A percentile compares a stretch with the other conserved stretches of the same genome.
Evolutionary conservation across 768 basidiomycete genomes (phyloP).

Genomic region (Phylloporus rhodoxanthus): DNA sequence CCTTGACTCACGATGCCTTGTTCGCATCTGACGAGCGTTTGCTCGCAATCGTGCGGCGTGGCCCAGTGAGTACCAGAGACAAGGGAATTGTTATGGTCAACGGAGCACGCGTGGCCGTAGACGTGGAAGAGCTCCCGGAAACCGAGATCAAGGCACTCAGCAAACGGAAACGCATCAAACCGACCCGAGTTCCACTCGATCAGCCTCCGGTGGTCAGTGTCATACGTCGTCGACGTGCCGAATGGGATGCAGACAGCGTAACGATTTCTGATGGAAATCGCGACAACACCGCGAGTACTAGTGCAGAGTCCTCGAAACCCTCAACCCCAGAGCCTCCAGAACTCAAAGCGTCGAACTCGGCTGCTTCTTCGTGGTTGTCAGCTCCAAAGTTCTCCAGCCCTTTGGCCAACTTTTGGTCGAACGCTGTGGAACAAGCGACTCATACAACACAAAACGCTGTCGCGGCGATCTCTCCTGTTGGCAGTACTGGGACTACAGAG

Average conservation of each 20-base stretch:
- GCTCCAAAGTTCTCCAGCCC: constrained; percentile 67
- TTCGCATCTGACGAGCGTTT: constrained; percentile 74
- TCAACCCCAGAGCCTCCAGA: constrained; percentile 22
- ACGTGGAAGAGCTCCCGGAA: constrained; percentile 84
- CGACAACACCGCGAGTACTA: constrained; percentile 10
- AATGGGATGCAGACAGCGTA: constrained; percentile 60
- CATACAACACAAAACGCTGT: constrained; percentile 72
- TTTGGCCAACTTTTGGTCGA: constrained; percentile 65
- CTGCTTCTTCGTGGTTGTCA: constrained; percentile 42
- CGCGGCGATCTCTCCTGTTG: constrained; percentile 62
- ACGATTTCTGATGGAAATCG: constrained; percentile 14
- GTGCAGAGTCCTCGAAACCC: constrained; percentile 16
- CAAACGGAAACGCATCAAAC: constrained; percentile 83
- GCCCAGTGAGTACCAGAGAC: constrained; percentile 57
- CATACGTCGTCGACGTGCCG: constrained; percentile 62
- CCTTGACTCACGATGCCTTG: constrained; percentile 80
- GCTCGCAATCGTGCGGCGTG: constrained; percentile 66
- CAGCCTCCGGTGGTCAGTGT: constrained; percentile 79
- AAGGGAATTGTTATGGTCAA: constrained; percentile 86
- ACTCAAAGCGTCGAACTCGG: constrained; percentile 4
- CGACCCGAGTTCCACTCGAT: constrained; percentile 83
- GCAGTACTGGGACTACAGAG: constrained; percentile 32
- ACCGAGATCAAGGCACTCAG: constrained; percentile 76
- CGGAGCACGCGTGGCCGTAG: constrained; percentile 76
- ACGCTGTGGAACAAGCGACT: constrained; percentile 68